Evolutionary conservation across 2,329 filamentous ascomycete genomes (phyloP).

Genomic region (Pezicula carpinea): DNA sequence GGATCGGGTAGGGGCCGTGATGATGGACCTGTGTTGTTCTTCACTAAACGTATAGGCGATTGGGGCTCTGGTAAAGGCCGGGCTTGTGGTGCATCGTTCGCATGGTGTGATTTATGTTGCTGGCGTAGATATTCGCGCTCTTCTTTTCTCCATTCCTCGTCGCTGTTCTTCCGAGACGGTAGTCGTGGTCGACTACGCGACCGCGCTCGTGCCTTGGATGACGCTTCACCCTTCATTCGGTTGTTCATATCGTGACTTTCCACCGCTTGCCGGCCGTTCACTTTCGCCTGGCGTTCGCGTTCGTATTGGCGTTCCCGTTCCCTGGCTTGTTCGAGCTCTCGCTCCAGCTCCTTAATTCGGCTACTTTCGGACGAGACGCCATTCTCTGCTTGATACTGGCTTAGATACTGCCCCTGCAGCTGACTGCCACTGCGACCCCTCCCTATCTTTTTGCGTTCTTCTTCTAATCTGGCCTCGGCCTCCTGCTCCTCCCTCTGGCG

Average conservation of each 20-base stretch:
- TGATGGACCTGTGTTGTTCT: slow-evolving; percentile 26
- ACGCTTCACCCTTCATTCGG: slow-evolving; percentile 22
- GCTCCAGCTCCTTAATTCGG: slow-evolving; percentile 76
- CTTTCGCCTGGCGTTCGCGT: slow-evolving; percentile 49
- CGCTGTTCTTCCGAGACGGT: slow-evolving; percentile 22
- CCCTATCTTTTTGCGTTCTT: slow-evolving; percentile 57
- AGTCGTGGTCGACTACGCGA: slow-evolving; percentile 11
- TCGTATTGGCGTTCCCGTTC: slow-evolving; percentile 63
- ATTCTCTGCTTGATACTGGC: slow-evolving; percentile 78
- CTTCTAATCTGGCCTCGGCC: slow-evolving; percentile 60
- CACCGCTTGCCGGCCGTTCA: slow-evolving; percentile 17
- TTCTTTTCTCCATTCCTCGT: slow-evolving; percentile 44
- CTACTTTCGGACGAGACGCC: slow-evolving; percentile 49
- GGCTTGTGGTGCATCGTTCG: slow-evolving; percentile 14
- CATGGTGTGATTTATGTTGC: slow-evolving; percentile 29
- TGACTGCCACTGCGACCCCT: slow-evolving; percentile 59
- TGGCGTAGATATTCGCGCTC: slow-evolving; percentile 48
- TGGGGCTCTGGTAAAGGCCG: slow-evolving; percentile 28
- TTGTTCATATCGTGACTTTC: slow-evolving; percentile 25
- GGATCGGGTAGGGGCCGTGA: slow-evolving; percentile 32
- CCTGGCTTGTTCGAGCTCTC: slow-evolving; percentile 62
- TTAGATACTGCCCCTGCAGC: slow-evolving; percentile 78
- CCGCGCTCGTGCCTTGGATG: slow-evolving; percentile 7
- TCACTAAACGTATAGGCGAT: slow-evolving; percentile 22
- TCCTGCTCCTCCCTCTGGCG: slow-evolving; percentile 69